phyloP scores from a whole-genome alignment of 2,329 filamentous ascomycete species.

The Biscogniauxia sp. region DNA sequence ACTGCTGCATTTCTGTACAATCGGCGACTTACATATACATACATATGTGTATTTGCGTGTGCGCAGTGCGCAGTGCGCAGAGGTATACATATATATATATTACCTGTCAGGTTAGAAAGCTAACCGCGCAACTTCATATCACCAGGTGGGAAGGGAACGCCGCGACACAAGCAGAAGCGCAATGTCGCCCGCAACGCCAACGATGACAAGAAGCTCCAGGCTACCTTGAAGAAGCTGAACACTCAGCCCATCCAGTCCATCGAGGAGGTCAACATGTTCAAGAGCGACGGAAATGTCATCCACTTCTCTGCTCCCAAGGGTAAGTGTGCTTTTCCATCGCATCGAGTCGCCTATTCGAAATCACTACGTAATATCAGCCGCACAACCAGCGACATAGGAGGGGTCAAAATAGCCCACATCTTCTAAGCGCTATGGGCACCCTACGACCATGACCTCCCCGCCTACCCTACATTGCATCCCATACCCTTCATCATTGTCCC shows the following conservation, averaged over 20 bases:
- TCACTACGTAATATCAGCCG: background rate
- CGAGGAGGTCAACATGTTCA: conserved; percentile 99
- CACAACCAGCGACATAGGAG: background rate
- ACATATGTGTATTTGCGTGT: no score
- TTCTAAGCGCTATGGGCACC: background rate
- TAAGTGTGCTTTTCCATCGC: conserved; percentile 50
- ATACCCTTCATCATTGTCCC: no score
- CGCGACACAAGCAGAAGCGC: conserved; percentile 97
- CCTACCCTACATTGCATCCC: no score
- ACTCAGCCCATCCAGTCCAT: conserved; percentile 99
- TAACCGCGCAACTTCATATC: conserved; percentile 8
- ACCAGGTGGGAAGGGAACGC: conserved; percentile 87
- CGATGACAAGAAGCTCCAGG: conserved; percentile 99
- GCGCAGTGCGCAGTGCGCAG: no score
- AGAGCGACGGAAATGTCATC: conserved; percentile 99
- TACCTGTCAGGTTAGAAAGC: conserved; percentile 3
- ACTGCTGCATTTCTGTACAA: background rate
- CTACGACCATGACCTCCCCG: no score
- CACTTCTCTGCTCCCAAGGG: conserved; percentile 98
- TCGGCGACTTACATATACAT: background rate
- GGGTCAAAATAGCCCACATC: background rate
- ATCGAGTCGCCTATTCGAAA: background rate
- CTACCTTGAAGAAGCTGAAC: conserved; percentile 97
- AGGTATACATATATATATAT: background rate
- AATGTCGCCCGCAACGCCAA: conserved; percentile 87